Evolutionary conservation across 1,284 basidiomycete species (phyloP), one percentile per base, ranked within the genome.

Genomic region (Bjerkandera adusta): DNA sequence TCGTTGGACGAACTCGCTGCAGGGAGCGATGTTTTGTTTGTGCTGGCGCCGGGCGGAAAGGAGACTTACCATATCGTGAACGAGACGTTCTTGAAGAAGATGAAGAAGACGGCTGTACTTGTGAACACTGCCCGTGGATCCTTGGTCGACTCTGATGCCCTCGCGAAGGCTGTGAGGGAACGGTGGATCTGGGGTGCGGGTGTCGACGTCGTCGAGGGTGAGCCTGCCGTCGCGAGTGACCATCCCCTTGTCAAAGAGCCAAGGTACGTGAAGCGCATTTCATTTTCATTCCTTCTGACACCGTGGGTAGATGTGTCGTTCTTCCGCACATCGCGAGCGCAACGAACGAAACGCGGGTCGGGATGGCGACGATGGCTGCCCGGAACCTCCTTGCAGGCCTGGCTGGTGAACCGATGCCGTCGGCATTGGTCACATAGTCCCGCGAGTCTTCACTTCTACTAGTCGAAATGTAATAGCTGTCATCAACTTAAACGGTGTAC

Each of bases 251-350:
- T 97, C 29, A 78, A 77, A 56, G 81, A 92, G 50, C 81, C 83
- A 5, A 77, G 80, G 81, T 90, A 56, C 60, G 79, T 63, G 5
- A 10, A 24, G 26, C 3, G 36, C 32, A 26, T 41, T 2, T n/a
- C 10, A 25, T 4, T 12, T 26, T 5, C 3, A 12, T 26, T 36
- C 22, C 33, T 15, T 16, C 32, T 59, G 41, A 49, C 13, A 15
- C 46, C 43, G 13, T 54, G 51, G 22, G 44, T 56, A 89, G 88
- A 57, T 89, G 89, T 53, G 73, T 85, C 4, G 73, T 95, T 12
- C 59, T 98, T 25, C 95, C 96, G 0, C 95, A 98, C 60, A 85
- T 98, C 45, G 96, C 83, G 18, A 92, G 89, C 51, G 94, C 89
- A 2, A 95, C 94, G 20, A 73, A 81, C 13, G 89, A 97, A 68